Evolutionary conservation across 2,329 filamentous ascomycete genomes (phyloP).

Genomic region (Seiridium cupressi): DNA sequence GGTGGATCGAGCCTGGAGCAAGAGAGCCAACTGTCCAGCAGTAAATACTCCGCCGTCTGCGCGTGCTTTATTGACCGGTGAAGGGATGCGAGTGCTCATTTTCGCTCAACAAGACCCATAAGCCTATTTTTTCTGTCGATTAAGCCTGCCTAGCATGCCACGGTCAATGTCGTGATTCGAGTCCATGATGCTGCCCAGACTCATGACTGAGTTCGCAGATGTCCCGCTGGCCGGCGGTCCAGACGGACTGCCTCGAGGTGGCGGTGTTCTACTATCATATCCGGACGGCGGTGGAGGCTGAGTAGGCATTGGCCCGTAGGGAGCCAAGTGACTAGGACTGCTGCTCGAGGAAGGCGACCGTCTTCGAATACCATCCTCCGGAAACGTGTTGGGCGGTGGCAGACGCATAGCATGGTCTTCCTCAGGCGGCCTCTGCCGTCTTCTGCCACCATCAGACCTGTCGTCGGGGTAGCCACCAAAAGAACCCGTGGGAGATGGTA

Average conservation of each 20-base stretch:
- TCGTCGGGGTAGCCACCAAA: conserved; percentile 35
- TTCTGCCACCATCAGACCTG: conserved; percentile 28
- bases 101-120: neutral
- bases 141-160: conserved; percentile 52
- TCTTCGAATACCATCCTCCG: conserved; percentile 48
- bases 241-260: conserved; percentile 39
- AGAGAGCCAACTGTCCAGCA: neutral
- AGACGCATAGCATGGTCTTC: conserved; percentile 38
- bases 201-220: conserved; percentile 50
- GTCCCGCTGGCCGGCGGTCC: conserved; percentile 26
- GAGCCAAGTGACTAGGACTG: conserved; percentile 43
- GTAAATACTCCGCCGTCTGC: neutral
- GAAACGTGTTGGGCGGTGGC: conserved; percentile 40
- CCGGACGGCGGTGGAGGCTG: conserved; percentile 21
- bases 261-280: conserved; percentile 35
- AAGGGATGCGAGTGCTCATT: neutral
- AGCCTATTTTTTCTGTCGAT: conserved; percentile 30
- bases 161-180: conserved; percentile 49
- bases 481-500: conserved; percentile 34
- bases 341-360: conserved; percentile 52
- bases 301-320: conserved; percentile 31
- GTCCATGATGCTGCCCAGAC: conserved; percentile 49
- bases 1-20: neutral
- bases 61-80: neutral
- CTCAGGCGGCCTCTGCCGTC: conserved; percentile 33